Base-by-base conservation (phyloP, 2,329 filamentous ascomycete genomes). In the Penicillium sp. region DNA sequence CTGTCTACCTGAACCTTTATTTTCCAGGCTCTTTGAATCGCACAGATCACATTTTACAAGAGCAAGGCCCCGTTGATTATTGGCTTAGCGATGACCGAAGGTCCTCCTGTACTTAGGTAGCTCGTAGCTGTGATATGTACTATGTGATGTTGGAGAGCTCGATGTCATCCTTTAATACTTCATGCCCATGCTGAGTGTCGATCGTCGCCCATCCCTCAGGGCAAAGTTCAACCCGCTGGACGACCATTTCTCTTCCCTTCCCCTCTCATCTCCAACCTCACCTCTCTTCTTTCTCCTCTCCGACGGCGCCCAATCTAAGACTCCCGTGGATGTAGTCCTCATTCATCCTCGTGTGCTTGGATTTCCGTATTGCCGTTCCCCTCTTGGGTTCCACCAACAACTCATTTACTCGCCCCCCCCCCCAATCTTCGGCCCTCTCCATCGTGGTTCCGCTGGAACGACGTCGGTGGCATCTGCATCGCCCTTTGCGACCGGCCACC, bases 381-480 rank as follows among this genome's bases (percentile, higher is more conserved):
- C 22, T 35, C 51, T 25, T 11, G n/a, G 51, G 28, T 54, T 42
- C 20, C 37, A 31, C n/a, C 10, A 20, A 8, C 15, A 25, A 7
- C 20, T 28, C 25, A 28, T 28, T 28, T 7, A 3, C 25, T 1
- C 25, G 20, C 14, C 3, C 25, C 25, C 51, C 34, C 22, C 6
- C 38, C 15, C 38, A 8, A 41, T 31, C 20, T 25, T 41, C 22
- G 49, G 49, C 14, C 25, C 22, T 10, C 37, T 28, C n/a, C 12
- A 28, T 39, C 25, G 51, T 53, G 38, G 17, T 25, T 37, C 25
- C 39, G 38, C 12, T 20, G 28, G 38, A 31, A 43, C 52, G 34
- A 45, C 52, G 41, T 54, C 52, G n/a, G 52, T 55, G 52, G 41
- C 52, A 55, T 55, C 52, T 37, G 12, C 41, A 37, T 55, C 31